Base-by-base conservation (phyloP, 768 basidiomycete genomes). In the Trametes cubensis region DNA sequence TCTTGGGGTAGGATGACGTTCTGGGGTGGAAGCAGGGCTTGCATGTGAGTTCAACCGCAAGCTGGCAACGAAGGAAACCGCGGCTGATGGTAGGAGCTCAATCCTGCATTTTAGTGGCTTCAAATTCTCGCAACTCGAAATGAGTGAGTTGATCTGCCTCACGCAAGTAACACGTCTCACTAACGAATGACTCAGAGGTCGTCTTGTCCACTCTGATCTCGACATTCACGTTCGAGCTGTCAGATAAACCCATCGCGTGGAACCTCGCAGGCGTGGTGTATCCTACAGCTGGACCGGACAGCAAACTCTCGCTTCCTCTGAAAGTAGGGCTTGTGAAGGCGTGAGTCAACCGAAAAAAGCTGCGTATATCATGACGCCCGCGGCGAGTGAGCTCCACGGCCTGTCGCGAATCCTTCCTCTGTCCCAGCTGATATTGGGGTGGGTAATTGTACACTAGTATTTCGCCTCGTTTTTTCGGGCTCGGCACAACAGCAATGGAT, bases 171-270 rank as follows among this genome's bases (percentile, higher is more conserved):
- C 49, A 20, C 20, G 38, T 25, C 4, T 28, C n/a, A 26, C 51
- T 39, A 7, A 6, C 18, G 13, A 8, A 20, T 46, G 13, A 28
- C 3, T 15, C 64, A 75, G 75, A 75, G 63, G 67, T 70, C 39
- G 67, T 75, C 4, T 67, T 75, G 17, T 56, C 69, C 11, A 62
- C 64, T 11, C 62, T 76, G 15, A 20, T 75, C 6, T 51, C 62
- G 18, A 65, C 67, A 4, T 72, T 75, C 69, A 68, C 52, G 25
- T 72, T 76, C 54, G 69, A 68, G 21, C 62, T 67, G 2, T 17
- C 69, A 2, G 63, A 67, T 13, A 66, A 62, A 30, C 66, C 63
- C 18, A 67, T 76, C 38, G 40, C 61, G 4, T 75, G 73, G 72
- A 71, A 74, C 53, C 60, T 70, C 41, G 68, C 67, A 10, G 61